phyloP scores from a whole-genome alignment of 768 basidiomycete species.

The Suillus cothurnatus region DNA sequence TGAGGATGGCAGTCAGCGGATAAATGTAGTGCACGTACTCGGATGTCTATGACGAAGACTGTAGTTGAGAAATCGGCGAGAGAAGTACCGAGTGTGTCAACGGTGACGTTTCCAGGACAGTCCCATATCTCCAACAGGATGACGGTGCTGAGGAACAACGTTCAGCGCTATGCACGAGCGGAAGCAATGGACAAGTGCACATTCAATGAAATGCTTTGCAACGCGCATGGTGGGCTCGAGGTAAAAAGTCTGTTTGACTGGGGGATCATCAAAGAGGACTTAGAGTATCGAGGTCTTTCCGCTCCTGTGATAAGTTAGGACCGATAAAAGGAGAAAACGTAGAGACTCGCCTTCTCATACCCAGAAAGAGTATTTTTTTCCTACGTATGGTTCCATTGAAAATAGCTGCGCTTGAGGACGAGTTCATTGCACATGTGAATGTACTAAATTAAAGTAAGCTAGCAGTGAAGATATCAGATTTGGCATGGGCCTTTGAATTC shows the following conservation, averaged over 20 bases:
- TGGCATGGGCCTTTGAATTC: constrained; percentile 2
- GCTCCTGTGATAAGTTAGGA: constrained; percentile 50
- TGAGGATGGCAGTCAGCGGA: constrained; percentile 9
- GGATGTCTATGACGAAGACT: constrained; percentile 94
- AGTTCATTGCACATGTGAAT: constrained; percentile 5
- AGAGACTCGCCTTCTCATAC: constrained; percentile 61
- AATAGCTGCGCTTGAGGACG: constrained; percentile 14
- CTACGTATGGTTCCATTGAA: constrained; percentile 31
- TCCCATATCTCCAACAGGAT: constrained; percentile 96
- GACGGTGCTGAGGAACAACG: constrained; percentile 61
- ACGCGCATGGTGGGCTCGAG: constrained; percentile 85
- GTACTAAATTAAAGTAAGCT: neutral
- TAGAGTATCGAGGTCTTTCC: constrained; percentile 93
- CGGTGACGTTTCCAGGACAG: constrained; percentile 83
- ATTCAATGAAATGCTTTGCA: constrained; percentile 80
- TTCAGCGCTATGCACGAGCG: neutral
- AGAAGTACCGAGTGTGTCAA: constrained; percentile 74
- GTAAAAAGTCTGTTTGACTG: constrained; percentile 85
- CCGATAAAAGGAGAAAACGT: constrained; percentile 5
- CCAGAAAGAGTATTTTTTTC: constrained; percentile 74
- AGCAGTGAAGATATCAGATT: neutral
- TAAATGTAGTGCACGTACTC: constrained; percentile 52
- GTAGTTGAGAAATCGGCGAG: constrained; percentile 81
- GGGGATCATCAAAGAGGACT: constrained; percentile 86
- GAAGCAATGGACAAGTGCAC: constrained; percentile 33